Evolutionary conservation across 768 basidiomycete species (phyloP).

Genomic region (Termitomyces sp.): DNA sequence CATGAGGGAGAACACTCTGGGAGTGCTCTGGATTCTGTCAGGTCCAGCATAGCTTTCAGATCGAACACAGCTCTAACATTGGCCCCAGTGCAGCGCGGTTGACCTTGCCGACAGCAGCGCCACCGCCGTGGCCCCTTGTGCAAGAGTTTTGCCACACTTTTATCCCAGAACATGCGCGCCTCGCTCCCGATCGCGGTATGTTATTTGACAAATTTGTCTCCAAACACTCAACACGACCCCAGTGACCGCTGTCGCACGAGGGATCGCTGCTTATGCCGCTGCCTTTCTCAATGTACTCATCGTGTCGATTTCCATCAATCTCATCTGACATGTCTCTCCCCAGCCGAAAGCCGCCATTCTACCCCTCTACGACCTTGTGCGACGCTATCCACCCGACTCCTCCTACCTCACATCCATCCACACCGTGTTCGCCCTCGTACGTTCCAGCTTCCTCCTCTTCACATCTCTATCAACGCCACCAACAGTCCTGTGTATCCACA

Average conservation of each 20-base stretch:
- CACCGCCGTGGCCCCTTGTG: constrained; percentile 38
- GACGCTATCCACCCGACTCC: constrained; percentile 51
- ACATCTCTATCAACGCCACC: constrained; percentile 1
- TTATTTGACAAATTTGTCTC: not conserved
- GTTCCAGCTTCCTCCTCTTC: constrained; percentile 12
- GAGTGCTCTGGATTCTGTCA: constrained; percentile 69
- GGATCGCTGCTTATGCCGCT: constrained; percentile 37
- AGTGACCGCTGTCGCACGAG: constrained; percentile 67
- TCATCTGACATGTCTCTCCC: not conserved
- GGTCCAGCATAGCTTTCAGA: constrained; percentile 15
- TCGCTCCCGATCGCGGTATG: constrained; percentile 65
- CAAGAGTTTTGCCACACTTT: constrained; percentile 59
- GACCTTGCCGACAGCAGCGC: constrained; percentile 28
- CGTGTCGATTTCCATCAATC: not conserved
- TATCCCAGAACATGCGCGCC: constrained; percentile 53
- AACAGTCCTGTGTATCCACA: constrained; percentile 53
- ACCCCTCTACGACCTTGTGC: constrained; percentile 54
- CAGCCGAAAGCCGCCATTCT: constrained; percentile 41
- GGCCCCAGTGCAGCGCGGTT: constrained; percentile 57
- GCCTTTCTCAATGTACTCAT: constrained; percentile 29
- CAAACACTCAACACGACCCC: not conserved
- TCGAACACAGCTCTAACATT: not conserved
- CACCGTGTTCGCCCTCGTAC: constrained; percentile 56
- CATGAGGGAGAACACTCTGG: constrained; percentile 51
- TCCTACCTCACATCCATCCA: constrained; percentile 69